These are phyloP conservation scores for Mallotus repandus DNA, from an alignment of 441 rosid genomes.

Conservation along the genomic window DNA sequence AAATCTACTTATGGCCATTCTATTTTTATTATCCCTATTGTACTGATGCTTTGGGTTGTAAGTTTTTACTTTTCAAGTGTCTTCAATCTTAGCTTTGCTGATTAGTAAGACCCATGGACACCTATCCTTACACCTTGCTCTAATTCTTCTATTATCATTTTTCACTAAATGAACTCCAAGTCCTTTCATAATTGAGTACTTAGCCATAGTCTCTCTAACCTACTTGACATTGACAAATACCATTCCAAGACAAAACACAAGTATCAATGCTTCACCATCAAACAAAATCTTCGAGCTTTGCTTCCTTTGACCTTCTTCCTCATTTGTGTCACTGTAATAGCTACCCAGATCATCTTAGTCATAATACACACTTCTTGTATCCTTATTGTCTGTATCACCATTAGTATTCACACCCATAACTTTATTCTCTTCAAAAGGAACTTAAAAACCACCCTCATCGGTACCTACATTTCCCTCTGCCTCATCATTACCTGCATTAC, in stretches of 20 bases:
- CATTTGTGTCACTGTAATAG: not conserved
- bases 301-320: not conserved
- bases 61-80: not conserved
- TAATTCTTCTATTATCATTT: not conserved
- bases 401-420: too few species aligned
- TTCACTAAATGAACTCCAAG: not conserved
- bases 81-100: not conserved
- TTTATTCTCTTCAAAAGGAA: too few species aligned
- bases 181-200: not conserved
- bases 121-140: not conserved
- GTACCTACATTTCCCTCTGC: too few species aligned
- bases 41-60: not conserved
- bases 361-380: not conserved
- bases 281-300: too few species aligned
- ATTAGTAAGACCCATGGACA: not conserved
- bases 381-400: too few species aligned
- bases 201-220: conserved; percentile 40
- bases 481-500: too few species aligned
- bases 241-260: not conserved
- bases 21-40: not conserved
- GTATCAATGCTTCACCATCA: not conserved
- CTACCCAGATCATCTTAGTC: not conserved
- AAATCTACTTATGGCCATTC: not conserved
- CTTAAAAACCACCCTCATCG: too few species aligned
- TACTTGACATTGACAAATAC: conserved; percentile 18